Conservation (phyloP, 345 rosid genomes). For the Hypericum perforatum region DNA sequence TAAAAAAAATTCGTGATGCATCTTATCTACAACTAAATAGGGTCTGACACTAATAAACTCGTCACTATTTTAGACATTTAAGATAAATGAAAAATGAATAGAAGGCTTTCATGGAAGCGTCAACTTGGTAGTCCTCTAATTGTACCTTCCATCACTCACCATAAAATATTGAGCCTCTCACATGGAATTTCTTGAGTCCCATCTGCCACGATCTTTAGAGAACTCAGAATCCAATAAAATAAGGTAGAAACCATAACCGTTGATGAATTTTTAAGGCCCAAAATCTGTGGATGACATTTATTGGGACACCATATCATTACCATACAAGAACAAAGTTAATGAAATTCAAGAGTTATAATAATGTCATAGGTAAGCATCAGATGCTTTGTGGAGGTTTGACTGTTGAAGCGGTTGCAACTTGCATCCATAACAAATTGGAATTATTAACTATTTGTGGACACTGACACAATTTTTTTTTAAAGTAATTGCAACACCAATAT, state of each 20-base stretch:
- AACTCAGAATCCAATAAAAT: slow-evolving; percentile 13
- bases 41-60: too few species aligned
- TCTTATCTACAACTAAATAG: too few species aligned
- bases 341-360: not conserved
- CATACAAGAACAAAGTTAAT: slow-evolving; percentile 1
- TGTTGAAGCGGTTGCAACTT: slow-evolving; percentile 15
- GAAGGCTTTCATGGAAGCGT: too few species aligned
- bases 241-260: not conserved
- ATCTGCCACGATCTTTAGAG: slow-evolving; percentile 21
- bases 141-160: too few species aligned
- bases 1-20: too few species aligned
- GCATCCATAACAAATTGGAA: not conserved
- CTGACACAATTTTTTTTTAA: too few species aligned
- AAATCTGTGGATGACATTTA: too few species aligned
- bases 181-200: slow-evolving; percentile 23
- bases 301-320: not conserved
- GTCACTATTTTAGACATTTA: too few species aligned
- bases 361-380: not conserved
- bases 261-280: too few species aligned
- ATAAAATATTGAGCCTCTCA: slow-evolving; percentile 9
- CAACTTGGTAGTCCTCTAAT: too few species aligned
- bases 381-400: slow-evolving; percentile 7
- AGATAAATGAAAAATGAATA: too few species aligned
- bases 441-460: not conserved
- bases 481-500: too few species aligned